Evolutionary conservation across 1,139 yeast genomes (phyloP), one percentile per base, ranked within the genome.

Genomic region (Lodderomyces pseudojiufengensis): DNA sequence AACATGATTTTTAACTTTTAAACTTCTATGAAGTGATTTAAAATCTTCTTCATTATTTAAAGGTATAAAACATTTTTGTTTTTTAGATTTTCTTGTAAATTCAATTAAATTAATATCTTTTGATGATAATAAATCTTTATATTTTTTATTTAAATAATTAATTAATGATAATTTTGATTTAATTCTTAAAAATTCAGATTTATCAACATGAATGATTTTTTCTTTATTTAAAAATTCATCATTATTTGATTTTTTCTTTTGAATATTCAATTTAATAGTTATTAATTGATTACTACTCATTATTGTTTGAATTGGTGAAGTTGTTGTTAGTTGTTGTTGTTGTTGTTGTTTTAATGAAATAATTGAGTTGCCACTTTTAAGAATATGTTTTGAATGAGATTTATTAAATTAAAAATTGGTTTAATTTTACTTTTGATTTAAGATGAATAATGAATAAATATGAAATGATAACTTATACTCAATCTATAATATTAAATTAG

Each of bases 21-120:
- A 59, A 35, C 78, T 72, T 42, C 81, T 62, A 24, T 54, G 50
- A 41, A 77, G 55, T 11, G 71, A 59, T 44, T 58, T 65, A 50
- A 70, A 76, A 44, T 76, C 80, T 9, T 59, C 58, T 2, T 40
- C 48, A 4, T 60, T 36, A 27, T 62, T 65, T 48, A 77, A 59
- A 8, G 57, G 45, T 4, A 74, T 70, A 45, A 59, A 76, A 13
- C 56, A 51, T 42, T 63, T 64, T 34, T 58, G 57, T 45, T 68
- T 69, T 54, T 71, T 73, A 7, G 75, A 68, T 44, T 65, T 70
- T 43, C 79, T 55, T 15, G 43, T 36, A 27, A 30, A 43, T 5
- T 27, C 20, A 21, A 25, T 12, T 5, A 3, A 3, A 9, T 13
- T 9, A n/a, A 14, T 4, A 9, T 13, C 14, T 16, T 31, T 22